These are phyloP conservation scores for Arctium minus DNA, from an alignment of 129 eudicot genomes.

Conservation along the genomic window DNA sequence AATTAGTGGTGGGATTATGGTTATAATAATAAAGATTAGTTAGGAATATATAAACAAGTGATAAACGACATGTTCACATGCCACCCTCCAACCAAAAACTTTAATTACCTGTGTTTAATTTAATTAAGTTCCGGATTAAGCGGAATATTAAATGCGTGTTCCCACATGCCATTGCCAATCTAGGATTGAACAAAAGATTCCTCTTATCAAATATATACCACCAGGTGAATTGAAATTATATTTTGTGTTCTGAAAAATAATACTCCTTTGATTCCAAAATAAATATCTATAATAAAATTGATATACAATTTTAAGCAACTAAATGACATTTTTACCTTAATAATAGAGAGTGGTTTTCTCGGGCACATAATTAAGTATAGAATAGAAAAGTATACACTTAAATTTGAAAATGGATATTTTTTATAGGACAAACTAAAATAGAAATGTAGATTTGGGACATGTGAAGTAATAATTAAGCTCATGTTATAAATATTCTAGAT, in stretches of 20 bases:
- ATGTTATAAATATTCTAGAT: too few relatives aligned
- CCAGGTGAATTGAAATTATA: not conserved
- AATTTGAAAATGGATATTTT: too few relatives aligned
- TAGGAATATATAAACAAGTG: not conserved
- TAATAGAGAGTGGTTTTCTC: too few relatives aligned
- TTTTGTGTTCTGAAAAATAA: not conserved
- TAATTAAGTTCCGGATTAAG: conserved; percentile 13
- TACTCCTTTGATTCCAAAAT: too few relatives aligned
- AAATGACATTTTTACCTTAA: too few relatives aligned
- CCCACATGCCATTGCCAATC: conserved; percentile 24
- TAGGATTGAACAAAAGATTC: conserved; percentile 32
- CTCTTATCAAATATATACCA: not conserved
- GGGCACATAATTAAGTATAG: too few relatives aligned
- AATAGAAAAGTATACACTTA: too few relatives aligned
- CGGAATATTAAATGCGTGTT: conserved; percentile 14
- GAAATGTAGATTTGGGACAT: too few relatives aligned
- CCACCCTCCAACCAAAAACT: conserved; percentile 21
- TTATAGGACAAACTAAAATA: too few relatives aligned
- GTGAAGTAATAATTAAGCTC: too few relatives aligned
- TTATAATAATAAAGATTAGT: not conserved
- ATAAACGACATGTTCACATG: conserved; percentile 28
- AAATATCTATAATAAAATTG: too few relatives aligned
- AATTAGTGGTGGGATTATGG: conserved; percentile 8
- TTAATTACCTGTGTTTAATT: not conserved
- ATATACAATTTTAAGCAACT: too few relatives aligned